phyloP scores from a whole-genome alignment of 495 filamentous ascomycete species.

The Aspergillus sclerotioniger region DNA sequence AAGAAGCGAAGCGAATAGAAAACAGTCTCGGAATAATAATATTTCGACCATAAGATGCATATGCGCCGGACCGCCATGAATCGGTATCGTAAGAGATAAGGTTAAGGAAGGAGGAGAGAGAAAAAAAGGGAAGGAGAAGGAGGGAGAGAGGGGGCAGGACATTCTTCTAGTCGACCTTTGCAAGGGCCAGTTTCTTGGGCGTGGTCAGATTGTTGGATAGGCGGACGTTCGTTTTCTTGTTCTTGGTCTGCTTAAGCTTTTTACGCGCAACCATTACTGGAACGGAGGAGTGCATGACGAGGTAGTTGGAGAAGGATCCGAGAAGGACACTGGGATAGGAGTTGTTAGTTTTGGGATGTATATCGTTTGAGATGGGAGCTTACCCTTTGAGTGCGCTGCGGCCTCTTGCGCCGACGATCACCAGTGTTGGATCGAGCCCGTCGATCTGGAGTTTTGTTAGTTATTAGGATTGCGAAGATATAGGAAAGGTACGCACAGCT shows the following conservation, averaged over 20 bases:
- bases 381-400: constrained; percentile 91
- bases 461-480: not conserved
- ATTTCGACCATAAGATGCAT: too few species aligned
- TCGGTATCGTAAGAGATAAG: not conserved
- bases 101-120: not conserved
- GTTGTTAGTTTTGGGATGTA: constrained; percentile 7
- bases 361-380: constrained; percentile 24
- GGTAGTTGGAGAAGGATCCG: constrained; percentile 94
- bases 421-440: constrained; percentile 83
- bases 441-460: constrained; percentile 62
- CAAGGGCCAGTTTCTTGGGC: constrained; percentile 61
- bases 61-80: constrained; percentile 2
- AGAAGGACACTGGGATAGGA: constrained; percentile 67
- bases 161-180: constrained; percentile 58
- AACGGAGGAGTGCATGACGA: constrained; percentile 93
- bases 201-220: constrained; percentile 70
- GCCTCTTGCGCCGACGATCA: constrained; percentile 86
- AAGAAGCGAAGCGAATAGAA: not conserved
- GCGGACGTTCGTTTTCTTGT: constrained; percentile 56
- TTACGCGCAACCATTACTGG: constrained; percentile 91
- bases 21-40: not conserved
- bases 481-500: constrained; percentile 53
- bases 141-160: constrained; percentile 6
- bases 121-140: not conserved
- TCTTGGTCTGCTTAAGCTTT: constrained; percentile 70